Evolutionary conservation across 345 rosid genomes (phyloP).

Genomic region (Ceriops zippeliana): DNA sequence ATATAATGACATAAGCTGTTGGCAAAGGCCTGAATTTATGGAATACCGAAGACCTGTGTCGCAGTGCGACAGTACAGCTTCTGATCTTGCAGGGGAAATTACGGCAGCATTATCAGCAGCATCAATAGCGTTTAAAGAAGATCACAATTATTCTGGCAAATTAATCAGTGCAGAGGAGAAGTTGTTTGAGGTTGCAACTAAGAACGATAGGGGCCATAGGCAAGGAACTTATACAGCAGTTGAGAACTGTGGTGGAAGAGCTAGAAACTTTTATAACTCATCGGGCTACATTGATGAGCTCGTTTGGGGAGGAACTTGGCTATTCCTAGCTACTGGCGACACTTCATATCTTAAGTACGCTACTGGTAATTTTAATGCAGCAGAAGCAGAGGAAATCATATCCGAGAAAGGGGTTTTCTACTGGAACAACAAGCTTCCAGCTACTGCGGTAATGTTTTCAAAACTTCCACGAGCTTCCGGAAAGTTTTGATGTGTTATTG

Average conservation of each 20-base stretch:
- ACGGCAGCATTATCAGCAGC: slow-evolving; percentile 55
- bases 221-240: slow-evolving; percentile 33
- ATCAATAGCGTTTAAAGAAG: slow-evolving; percentile 51
- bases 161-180: slow-evolving; percentile 33
- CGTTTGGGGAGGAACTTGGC: slow-evolving; percentile 64
- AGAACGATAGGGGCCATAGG: slow-evolving; percentile 15
- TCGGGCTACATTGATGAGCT: slow-evolving; percentile 50
- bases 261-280: slow-evolving; percentile 44
- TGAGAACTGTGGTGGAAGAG: slow-evolving; percentile 44
- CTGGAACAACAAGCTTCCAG: slow-evolving; percentile 61
- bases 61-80: slow-evolving; percentile 35
- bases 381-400: slow-evolving; percentile 32
- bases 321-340: slow-evolving; percentile 56
- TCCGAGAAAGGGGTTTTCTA: slow-evolving; percentile 43
- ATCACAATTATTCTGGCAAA: slow-evolving; percentile 31
- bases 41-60: slow-evolving; percentile 43
- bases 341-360: slow-evolving; percentile 44
- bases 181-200: slow-evolving; percentile 30
- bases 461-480: neutral
- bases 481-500: neutral
- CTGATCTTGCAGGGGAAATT: slow-evolving; percentile 58
- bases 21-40: slow-evolving; percentile 74
- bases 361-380: slow-evolving; percentile 29
- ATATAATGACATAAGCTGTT: slow-evolving; percentile 44
- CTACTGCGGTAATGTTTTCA: slow-evolving; percentile 36